Evolutionary conservation across 2,329 filamentous ascomycete species (phyloP), one percentile per base, ranked within the genome.

Genomic region (Mariannaea elegans): DNA sequence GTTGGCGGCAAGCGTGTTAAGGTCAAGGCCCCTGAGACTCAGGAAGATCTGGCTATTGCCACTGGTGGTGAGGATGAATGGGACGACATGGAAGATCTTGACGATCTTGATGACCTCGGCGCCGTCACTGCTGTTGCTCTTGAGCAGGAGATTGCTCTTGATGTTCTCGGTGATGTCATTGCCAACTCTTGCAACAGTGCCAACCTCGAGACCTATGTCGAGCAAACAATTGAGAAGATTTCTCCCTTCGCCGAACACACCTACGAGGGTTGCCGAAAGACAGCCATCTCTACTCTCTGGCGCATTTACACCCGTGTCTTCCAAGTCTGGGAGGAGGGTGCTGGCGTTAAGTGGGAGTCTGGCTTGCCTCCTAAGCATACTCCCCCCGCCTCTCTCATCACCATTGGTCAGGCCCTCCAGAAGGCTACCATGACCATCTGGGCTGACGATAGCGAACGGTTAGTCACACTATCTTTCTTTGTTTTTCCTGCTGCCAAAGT

Each of bases 121-220:
- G 92, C 92, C 49, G 91, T 96, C 63, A 96, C 93, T 23, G 93
- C 93, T 52, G 87, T 97, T 55, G 93, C 94, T 21, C 87, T 97
- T 71, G 95, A 98, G 84, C 97, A 98, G 80, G 95, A 99, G 79
- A 96, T 98, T 70, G 94, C 95, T 34, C 88, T 97, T 42, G 95
- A 99, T 77, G 94, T 97, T 6, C 86, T 97, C 32, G 95, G 94
- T 65, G 95, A 99, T 73, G 88, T 99, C 63, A 90, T 98, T 71
- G 90, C 91, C 45, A 90, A 96, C 81, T 92, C 92, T 46, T 93
- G 92, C 76, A 86, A 87, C 72, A 86, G 90, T 67, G 93, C 87
- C 75, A 84, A 85, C 69, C 80, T 87, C 56, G 79, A 96, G 66
- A 89, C 92, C 5, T 97, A 94, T 77, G 91, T 97, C 63, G 90